phyloP scores from a whole-genome alignment of 331 rosid species.

The Ulmus americana region DNA sequence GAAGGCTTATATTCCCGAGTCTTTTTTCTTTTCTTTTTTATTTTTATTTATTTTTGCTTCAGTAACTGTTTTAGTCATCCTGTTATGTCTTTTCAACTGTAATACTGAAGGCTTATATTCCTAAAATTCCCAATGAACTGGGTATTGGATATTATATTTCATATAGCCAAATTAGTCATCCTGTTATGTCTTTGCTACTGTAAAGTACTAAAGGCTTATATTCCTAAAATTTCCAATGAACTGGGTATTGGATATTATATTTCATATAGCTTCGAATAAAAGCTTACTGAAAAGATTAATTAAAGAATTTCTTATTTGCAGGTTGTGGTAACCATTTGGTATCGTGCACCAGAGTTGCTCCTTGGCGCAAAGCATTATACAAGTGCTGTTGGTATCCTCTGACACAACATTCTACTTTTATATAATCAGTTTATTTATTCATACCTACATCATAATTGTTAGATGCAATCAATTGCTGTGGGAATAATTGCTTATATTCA shows the following conservation, averaged over 20 bases:
- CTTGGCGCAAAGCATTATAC: conserved; percentile 98
- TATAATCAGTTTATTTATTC: not conserved
- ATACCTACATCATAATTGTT: not conserved
- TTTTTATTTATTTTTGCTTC: too few relatives aligned
- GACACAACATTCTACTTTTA: conserved; percentile 16
- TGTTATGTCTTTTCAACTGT: too few relatives aligned
- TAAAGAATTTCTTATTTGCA: conserved; percentile 28
- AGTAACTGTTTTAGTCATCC: too few relatives aligned
- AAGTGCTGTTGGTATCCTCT: conserved; percentile 94
- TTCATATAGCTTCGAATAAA: not conserved
- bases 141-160: not conserved
- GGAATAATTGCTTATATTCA: not conserved
- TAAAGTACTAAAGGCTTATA: too few relatives aligned
- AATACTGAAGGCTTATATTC: too few relatives aligned
- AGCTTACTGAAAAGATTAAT: not conserved
- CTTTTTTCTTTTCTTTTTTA: too few relatives aligned
- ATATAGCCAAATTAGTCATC: not conserved
- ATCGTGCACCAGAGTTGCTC: conserved; percentile 98
- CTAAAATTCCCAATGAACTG: not conserved
- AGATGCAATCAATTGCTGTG: not conserved
- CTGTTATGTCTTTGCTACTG: too few relatives aligned
- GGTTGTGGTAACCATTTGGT: conserved; percentile 99
- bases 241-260: not conserved
- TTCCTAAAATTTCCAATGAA: not conserved
- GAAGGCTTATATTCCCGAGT: too few relatives aligned